Percentiles rank a stretch among this genome's conserved stretches.
Conservation (phyloP, 2,329 filamentous ascomycete genomes). For the Talaromyces sp. region DNA sequence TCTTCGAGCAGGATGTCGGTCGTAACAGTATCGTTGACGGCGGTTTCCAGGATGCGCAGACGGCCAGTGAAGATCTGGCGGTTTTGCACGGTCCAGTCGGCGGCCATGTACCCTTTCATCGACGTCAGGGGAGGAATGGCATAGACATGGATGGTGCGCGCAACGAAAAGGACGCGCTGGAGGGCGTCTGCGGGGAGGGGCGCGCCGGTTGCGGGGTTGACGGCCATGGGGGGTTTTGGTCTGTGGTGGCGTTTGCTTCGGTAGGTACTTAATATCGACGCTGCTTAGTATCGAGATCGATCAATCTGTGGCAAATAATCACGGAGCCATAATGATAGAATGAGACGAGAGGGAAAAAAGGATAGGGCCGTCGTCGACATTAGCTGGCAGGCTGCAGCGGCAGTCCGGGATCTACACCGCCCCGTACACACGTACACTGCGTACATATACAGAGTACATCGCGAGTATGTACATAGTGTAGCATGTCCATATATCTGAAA, state of each 20-base stretch:
- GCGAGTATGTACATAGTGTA: neutral
- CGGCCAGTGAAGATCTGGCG: constrained; percentile 82
- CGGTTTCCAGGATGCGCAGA: constrained; percentile 71
- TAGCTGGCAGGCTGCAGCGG: neutral
- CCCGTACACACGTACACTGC: neutral
- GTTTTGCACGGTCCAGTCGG: constrained; percentile 65
- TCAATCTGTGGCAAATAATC: no score
- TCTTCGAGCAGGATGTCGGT: constrained; percentile 78
- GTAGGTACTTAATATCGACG: no score
- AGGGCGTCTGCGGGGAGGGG: constrained; percentile 69
- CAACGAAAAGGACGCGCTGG: constrained; percentile 76
- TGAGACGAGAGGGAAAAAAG: neutral
- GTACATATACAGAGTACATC: neutral
- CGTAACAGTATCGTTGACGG: constrained; percentile 57
- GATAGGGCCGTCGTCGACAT: neutral
- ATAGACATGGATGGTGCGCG: constrained; percentile 73
- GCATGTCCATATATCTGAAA: no score
- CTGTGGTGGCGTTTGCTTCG: no score
- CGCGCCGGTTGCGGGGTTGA: constrained; percentile 66
- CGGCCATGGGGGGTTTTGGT: neutral
- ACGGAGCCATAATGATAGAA: neutral
- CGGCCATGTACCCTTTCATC: constrained; percentile 72
- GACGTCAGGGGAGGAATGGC: constrained; percentile 74
- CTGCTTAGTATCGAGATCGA: no score
- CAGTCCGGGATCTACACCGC: neutral